phyloP scores from a whole-genome alignment of 345 rosid species.

The Populus deltoides region DNA sequence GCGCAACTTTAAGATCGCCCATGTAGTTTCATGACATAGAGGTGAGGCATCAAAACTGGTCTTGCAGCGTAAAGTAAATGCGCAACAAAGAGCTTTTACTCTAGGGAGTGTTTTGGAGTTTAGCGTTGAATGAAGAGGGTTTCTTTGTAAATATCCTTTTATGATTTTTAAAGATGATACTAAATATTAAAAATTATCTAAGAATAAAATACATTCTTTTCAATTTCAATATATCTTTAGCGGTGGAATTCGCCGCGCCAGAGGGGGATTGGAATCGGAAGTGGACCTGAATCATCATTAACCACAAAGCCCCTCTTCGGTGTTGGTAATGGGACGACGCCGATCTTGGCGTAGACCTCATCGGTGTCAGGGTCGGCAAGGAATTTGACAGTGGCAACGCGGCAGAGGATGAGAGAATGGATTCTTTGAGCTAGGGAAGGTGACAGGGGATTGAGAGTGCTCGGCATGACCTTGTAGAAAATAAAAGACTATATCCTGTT shows the following conservation, averaged over 20 bases:
- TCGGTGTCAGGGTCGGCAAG: constrained; percentile 24
- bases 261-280: constrained; percentile 20
- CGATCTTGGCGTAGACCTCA: constrained; percentile 22
- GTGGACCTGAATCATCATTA: constrained; percentile 7
- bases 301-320: neutral
- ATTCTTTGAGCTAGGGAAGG: constrained; percentile 9
- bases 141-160: too few relatives aligned
- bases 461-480: constrained; percentile 34
- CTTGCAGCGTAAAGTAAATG: too few relatives aligned
- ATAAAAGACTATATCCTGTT: constrained; percentile 16
- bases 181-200: too few relatives aligned
- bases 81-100: too few relatives aligned
- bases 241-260: constrained; percentile 28
- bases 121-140: too few relatives aligned
- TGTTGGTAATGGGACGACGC: constrained; percentile 12
- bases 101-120: too few relatives aligned
- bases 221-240: neutral
- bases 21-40: too few relatives aligned
- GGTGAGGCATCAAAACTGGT: too few relatives aligned
- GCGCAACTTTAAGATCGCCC: too few relatives aligned
- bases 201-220: too few relatives aligned
- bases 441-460: constrained; percentile 17
- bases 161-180: too few relatives aligned
- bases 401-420: constrained; percentile 18
- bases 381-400: constrained; percentile 13